A percentile compares a stretch with the other conserved stretches of the same genome.
Conservation (phyloP, 176 grass and related monocot species). For the Musa itinerans region DNA sequence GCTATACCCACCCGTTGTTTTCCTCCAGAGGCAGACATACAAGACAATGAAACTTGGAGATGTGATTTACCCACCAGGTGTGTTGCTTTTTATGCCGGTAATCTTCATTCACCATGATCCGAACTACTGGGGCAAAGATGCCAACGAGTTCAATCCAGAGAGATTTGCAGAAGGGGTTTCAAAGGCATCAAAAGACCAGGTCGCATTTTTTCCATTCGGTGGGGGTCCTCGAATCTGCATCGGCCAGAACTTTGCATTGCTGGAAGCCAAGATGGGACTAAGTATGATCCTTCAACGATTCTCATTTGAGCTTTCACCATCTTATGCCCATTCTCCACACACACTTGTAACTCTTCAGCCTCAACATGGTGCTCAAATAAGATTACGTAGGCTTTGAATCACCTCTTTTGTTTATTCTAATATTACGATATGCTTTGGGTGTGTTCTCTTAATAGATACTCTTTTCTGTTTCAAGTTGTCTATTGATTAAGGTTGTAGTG, state of each 20-base stretch:
- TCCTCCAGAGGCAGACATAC: slow-evolving; percentile 25
- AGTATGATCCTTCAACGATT: slow-evolving; percentile 50
- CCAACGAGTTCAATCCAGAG: slow-evolving; percentile 38
- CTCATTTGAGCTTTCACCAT: slow-evolving; percentile 55
- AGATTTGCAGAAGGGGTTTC: slow-evolving; percentile 53
- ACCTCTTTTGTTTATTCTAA: no score
- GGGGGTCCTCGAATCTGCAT: slow-evolving; percentile 39
- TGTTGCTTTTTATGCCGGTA: slow-evolving; percentile 21
- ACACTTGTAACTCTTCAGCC: slow-evolving; percentile 35
- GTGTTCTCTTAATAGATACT: no score
- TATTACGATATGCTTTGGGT: no score
- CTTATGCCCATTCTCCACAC: slow-evolving; percentile 37
- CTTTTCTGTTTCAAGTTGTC: no score
- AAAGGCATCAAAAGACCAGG: slow-evolving; percentile 35
- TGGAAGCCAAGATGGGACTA: slow-evolving; percentile 59
- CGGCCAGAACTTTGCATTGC: slow-evolving; percentile 54
- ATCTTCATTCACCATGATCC: slow-evolving; percentile 47
- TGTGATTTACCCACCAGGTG: slow-evolving; percentile 37
- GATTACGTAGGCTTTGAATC: slow-evolving; percentile 8
- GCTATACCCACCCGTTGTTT: slow-evolving; percentile 37
- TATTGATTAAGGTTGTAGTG: no score
- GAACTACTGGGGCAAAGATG: slow-evolving; percentile 51
- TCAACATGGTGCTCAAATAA: slow-evolving; percentile 51
- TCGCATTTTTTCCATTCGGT: slow-evolving; percentile 42
- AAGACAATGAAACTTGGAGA: slow-evolving; percentile 39